Base-by-base conservation (phyloP, 495 filamentous ascomycete species). In the Penicillium coffeae region DNA sequence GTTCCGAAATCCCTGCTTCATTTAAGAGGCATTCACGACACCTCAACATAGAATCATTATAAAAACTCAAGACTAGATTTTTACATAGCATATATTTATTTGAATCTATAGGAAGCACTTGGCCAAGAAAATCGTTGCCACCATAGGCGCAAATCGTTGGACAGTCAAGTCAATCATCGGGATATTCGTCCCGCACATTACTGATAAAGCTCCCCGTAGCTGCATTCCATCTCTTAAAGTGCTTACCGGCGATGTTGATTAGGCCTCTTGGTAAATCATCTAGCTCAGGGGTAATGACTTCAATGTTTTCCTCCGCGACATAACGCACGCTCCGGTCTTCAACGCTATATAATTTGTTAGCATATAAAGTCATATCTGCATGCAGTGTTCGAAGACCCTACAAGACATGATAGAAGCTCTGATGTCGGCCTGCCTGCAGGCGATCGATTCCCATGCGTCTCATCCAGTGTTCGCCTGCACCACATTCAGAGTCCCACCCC, bases 301-400 rank as follows among this genome's bases (percentile, higher is more conserved):
- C 75, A 41, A 96, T 86, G 55, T 93, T 96, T 54, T 95, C 89
- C 68, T 95, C 87, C 5, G 89, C 87, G 6, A 96, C 87, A 63
- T 90, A 83, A 62, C 89, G 75, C 55, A 82, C 64, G 66, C 77
- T 81, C 62, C 81, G 73, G 54, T 91, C 89, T 46, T 83, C 81
- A 42, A 84, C 87, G 47, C 85, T 87, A 45, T 15, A 38, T 22
- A 50, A 50, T n/a, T n/a, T n/a, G n/a, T n/a, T n/a, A n/a, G n/a
- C n/a, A n/a, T n/a, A n/a, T n/a, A n/a, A n/a, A n/a, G n/a, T n/a
- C n/a, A n/a, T n/a, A n/a, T n/a, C n/a, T n/a, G n/a, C n/a, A n/a
- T n/a, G n/a, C n/a, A n/a, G n/a, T n/a, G n/a, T n/a, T n/a, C n/a
- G 21, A 16, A 32, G 13, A 37, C 82, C 89, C 60, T 69, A 94